Evolutionary conservation across 345 rosid species (phyloP).

Genomic region (Rhizophora apiculata): DNA sequence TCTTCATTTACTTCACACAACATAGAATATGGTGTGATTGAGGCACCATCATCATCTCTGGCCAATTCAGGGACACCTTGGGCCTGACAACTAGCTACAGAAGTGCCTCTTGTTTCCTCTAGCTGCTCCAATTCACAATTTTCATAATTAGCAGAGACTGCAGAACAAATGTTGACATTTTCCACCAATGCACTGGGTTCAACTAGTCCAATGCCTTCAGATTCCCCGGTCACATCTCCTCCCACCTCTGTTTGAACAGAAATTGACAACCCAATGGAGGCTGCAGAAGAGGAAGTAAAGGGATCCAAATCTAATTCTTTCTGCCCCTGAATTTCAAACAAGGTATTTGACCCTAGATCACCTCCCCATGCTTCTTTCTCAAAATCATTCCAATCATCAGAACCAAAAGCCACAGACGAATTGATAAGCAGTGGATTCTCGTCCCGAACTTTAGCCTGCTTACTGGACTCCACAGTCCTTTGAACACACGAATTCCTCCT

Average conservation of each 20-base stretch:
- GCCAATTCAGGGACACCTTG: slow-evolving; percentile 23
- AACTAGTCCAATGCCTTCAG: slow-evolving; percentile 22
- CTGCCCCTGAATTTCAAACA: slow-evolving; percentile 30
- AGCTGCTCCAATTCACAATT: slow-evolving; percentile 27
- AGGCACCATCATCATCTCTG: slow-evolving; percentile 17
- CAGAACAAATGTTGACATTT: slow-evolving; percentile 17
- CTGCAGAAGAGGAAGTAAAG: slow-evolving; percentile 14
- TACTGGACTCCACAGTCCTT: slow-evolving; percentile 16
- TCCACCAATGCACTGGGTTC: slow-evolving; percentile 28
- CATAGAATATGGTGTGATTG: slow-evolving; percentile 17
- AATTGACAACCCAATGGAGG: slow-evolving; percentile 17
- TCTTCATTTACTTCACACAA: slow-evolving; percentile 21
- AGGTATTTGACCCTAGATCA: slow-evolving; percentile 33
- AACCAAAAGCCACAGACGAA: slow-evolving; percentile 85
- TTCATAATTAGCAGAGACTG: slow-evolving; percentile 21
- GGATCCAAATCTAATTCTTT: slow-evolving; percentile 25
- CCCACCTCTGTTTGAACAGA: slow-evolving; percentile 31
- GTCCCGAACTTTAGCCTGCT: slow-evolving; percentile 28
- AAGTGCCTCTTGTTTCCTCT: slow-evolving; percentile 39
- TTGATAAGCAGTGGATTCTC: slow-evolving; percentile 62
- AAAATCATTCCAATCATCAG: slow-evolving; percentile 85
- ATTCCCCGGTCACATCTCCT: slow-evolving; percentile 23
- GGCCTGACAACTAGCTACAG: slow-evolving; percentile 32
- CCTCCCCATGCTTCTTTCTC: slow-evolving; percentile 54
- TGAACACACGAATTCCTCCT: slow-evolving; percentile 26